These are phyloP conservation scores for Suillus occidentalis DNA, from an alignment of 768 basidiomycete species.

Conservation along the genomic window DNA sequence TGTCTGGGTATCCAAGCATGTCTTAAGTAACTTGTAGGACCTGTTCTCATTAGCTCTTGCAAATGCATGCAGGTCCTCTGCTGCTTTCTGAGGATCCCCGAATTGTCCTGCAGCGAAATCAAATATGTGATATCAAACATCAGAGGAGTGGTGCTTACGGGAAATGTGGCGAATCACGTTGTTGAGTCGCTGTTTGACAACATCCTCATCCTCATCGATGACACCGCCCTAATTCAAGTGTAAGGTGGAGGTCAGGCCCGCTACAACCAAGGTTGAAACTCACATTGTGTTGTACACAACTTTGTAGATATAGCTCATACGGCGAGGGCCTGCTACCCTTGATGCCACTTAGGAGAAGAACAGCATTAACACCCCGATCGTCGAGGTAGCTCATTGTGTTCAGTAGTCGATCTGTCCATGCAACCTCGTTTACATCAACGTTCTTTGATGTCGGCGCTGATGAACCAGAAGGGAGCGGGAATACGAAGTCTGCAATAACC, in stretches of 20 bases:
- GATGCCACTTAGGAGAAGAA: constrained; percentile 65
- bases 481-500: constrained; percentile 68
- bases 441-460: constrained; percentile 45
- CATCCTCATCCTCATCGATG: constrained; percentile 81
- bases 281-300: constrained; percentile 84
- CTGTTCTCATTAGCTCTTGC: constrained; percentile 85
- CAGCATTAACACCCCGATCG: constrained; percentile 51
- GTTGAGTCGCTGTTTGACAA: constrained; percentile 54
- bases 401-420: constrained; percentile 85
- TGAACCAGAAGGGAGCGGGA: constrained; percentile 68
- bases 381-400: constrained; percentile 69
- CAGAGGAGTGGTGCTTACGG: constrained; percentile 40
- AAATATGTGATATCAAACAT: not conserved
- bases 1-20: constrained; percentile 79
- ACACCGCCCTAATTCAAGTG: constrained; percentile 71
- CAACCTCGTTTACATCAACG: constrained; percentile 68
- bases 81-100: constrained; percentile 70
- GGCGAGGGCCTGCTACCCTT: constrained; percentile 67
- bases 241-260: constrained; percentile 2
- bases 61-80: constrained; percentile 78
- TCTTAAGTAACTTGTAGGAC: constrained; percentile 81
- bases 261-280: constrained; percentile 27
- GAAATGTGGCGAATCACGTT: constrained; percentile 57
- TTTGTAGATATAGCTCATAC: constrained; percentile 68
- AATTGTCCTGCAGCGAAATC: constrained; percentile 42